Conservation (phyloP, 2,329 filamentous ascomycete species). For the Pseudocercospora vitis region DNA sequence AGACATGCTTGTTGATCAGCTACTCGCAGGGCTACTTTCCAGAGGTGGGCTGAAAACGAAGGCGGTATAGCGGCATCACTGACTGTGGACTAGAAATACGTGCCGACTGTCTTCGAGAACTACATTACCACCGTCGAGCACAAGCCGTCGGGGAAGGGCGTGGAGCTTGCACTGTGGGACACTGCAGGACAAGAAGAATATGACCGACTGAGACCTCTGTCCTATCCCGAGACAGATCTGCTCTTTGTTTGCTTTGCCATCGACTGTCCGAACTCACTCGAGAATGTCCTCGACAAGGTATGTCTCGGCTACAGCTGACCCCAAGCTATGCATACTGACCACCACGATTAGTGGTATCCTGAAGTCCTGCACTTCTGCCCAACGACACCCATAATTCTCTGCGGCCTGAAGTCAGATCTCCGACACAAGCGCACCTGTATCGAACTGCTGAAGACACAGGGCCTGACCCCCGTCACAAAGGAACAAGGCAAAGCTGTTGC, state of each 20-base stretch:
- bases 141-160: conserved; percentile 81
- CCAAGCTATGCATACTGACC: conserved; percentile 16
- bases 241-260: conserved; percentile 99
- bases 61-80: conserved; percentile 11
- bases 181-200: conserved; percentile 99
- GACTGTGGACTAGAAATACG: conserved; percentile 76
- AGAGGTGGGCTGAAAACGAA: conserved; percentile 64
- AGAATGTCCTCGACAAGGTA: conserved; percentile 99
- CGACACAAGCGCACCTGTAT: conserved; percentile 95
- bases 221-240: conserved; percentile 96
- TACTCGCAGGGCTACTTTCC: conserved; percentile 99
- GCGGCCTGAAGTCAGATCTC: conserved; percentile 95
- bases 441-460: conserved; percentile 97
- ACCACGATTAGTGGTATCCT: conserved; percentile 83
- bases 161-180: conserved; percentile 97
- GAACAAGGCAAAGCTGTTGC: conserved; percentile 88
- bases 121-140: conserved; percentile 98
- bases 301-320: conserved; percentile 25
- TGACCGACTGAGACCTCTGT: conserved; percentile 89
- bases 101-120: conserved; percentile 98
- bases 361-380: conserved; percentile 99
- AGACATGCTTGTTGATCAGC: conserved; percentile 97
- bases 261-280: conserved; percentile 95
- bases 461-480: conserved; percentile 87
- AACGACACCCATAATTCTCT: conserved; percentile 90